Evolutionary conservation across 441 rosid genomes (phyloP).

Genomic region (Manihot esculenta): DNA sequence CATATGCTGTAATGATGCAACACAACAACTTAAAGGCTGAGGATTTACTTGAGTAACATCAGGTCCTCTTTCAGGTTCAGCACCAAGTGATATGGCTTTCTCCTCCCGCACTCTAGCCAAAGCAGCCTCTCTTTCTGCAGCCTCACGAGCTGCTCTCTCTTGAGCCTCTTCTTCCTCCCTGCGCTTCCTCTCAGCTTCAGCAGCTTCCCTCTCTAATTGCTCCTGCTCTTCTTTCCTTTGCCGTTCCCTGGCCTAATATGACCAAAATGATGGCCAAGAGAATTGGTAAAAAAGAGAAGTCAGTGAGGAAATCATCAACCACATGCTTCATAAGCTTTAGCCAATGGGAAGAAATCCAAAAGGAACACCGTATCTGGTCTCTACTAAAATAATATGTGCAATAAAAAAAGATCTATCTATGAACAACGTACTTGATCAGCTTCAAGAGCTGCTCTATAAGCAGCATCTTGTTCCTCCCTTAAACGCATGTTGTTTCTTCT

Average conservation of each 20-base stretch:
- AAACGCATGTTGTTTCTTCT: conserved; percentile 72
- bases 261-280: background rate
- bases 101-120: conserved; percentile 72
- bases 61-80: conserved; percentile 90
- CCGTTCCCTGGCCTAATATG: conserved; percentile 78
- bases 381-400: background rate
- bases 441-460: conserved; percentile 94
- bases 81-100: conserved; percentile 81
- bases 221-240: conserved; percentile 85
- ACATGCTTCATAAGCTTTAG: background rate
- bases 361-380: background rate
- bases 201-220: conserved; percentile 83
- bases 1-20: background rate
- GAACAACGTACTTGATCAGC: conserved; percentile 77
- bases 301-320: conserved; percentile 7
- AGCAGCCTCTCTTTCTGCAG: conserved; percentile 82
- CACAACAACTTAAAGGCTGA: background rate
- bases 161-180: conserved; percentile 91
- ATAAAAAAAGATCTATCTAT: background rate
- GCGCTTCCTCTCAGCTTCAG: conserved; percentile 81
- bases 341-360: background rate
- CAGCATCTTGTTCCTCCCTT: conserved; percentile 98
- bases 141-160: conserved; percentile 74
- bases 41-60: conserved; percentile 72
- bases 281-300: background rate